These are phyloP conservation scores for Abelmoschus esculentus DNA, from an alignment of 345 rosid genomes.

Conservation along the genomic window DNA sequence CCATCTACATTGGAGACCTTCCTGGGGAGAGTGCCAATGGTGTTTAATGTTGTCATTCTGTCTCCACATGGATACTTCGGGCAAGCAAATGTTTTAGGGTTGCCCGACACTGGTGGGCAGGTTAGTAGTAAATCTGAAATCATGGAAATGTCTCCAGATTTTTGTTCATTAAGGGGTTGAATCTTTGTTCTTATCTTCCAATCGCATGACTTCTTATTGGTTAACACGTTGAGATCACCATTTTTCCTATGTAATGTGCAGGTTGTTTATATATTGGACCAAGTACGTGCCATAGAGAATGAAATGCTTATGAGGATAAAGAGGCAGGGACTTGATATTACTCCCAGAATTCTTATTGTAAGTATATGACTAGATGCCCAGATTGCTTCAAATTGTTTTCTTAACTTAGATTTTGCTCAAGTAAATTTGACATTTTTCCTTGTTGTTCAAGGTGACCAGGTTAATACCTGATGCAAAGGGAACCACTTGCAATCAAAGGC, in stretches of 20 bases:
- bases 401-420: neutral
- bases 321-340: constrained; percentile 79
- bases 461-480: constrained; percentile 93
- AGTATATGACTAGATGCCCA: constrained; percentile 19
- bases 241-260: constrained; percentile 21
- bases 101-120: constrained; percentile 99
- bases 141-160: neutral
- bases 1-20: constrained; percentile 84
- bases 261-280: constrained; percentile 96
- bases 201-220: neutral
- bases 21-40: constrained; percentile 93
- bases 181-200: neutral
- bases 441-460: constrained; percentile 63
- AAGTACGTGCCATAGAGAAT: constrained; percentile 90
- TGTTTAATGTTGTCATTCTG: constrained; percentile 86
- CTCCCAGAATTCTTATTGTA: constrained; percentile 84
- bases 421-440: constrained; percentile 14
- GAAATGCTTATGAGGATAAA: constrained; percentile 84
- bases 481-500: constrained; percentile 78
- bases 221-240: neutral
- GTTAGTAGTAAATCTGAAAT: constrained; percentile 26
- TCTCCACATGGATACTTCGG: constrained; percentile 98
- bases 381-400: neutral
- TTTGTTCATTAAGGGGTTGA: constrained; percentile 1
- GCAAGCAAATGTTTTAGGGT: constrained; percentile 98